Percentiles rank a stretch among this genome's conserved stretches.
phyloP scores from a whole-genome alignment of 2,329 filamentous ascomycete species.

The Cercospora sesami region DNA sequence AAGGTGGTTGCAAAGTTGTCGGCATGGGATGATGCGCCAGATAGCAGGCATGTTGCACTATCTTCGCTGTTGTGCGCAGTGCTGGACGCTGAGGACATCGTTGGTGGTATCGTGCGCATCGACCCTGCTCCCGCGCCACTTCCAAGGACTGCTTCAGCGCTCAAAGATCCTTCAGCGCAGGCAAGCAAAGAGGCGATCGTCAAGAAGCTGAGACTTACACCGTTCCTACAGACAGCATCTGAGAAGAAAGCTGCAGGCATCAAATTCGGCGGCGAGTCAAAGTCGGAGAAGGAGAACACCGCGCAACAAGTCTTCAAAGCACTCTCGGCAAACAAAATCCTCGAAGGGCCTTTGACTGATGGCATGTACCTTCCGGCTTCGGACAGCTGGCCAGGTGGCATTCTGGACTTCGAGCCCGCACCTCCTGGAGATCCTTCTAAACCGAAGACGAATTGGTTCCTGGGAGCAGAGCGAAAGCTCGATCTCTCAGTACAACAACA shows the following conservation, averaged over 20 bases:
- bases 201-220: conserved; percentile 73
- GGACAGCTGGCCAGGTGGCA: conserved; percentile 77
- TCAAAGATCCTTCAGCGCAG: conserved; percentile 41
- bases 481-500: conserved; percentile 74
- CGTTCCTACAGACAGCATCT: conserved; percentile 63
- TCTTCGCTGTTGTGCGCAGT: conserved; percentile 74
- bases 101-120: conserved; percentile 83
- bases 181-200: conserved; percentile 52
- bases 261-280: conserved; percentile 84
- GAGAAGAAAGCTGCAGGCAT: conserved; percentile 63
- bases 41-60: conserved; percentile 74
- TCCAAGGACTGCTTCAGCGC: conserved; percentile 58
- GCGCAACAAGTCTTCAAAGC: conserved; percentile 65
- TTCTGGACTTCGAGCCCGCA: conserved; percentile 73
- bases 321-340: conserved; percentile 68
- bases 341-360: conserved; percentile 85
- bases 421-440: conserved; percentile 50
- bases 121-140: conserved; percentile 76
- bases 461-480: conserved; percentile 73
- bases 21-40: conserved; percentile 83
- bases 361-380: conserved; percentile 72
- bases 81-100: conserved; percentile 69
- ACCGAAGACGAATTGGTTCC: conserved; percentile 63
- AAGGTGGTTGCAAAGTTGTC: conserved; percentile 75
- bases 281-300: conserved; percentile 76